phyloP scores from a whole-genome alignment of 2,329 filamentous ascomycete species.

The Beauveria sp. region DNA sequence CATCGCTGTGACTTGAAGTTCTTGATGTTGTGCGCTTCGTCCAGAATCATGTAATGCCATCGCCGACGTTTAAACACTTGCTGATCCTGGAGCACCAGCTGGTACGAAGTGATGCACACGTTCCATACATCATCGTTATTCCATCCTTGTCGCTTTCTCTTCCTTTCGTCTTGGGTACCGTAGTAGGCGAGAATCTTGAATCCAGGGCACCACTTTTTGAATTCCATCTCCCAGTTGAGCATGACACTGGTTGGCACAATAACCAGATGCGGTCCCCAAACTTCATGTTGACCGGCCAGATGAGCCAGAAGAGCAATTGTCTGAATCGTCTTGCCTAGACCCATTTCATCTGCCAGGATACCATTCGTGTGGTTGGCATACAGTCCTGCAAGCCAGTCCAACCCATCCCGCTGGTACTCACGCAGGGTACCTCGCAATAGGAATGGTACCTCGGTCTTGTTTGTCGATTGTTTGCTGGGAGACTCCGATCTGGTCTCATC shows the following conservation, averaged over 20 bases:
- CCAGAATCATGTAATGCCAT: slow-evolving; percentile 98
- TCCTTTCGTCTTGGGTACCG: slow-evolving; percentile 85
- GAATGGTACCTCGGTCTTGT: slow-evolving; percentile 69
- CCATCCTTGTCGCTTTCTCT: slow-evolving; percentile 87
- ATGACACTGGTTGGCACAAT: slow-evolving; percentile 97
- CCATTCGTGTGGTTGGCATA: slow-evolving; percentile 92
- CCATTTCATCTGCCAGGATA: slow-evolving; percentile 97
- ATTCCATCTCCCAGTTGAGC: slow-evolving; percentile 99
- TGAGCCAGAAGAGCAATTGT: slow-evolving; percentile 92
- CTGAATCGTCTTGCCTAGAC: slow-evolving; percentile 95
- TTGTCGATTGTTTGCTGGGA: slow-evolving; percentile 24
- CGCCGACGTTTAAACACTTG: slow-evolving; percentile 84
- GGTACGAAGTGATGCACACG: slow-evolving; percentile 95
- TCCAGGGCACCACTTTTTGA: slow-evolving; percentile 97
- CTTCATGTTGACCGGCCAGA: slow-evolving; percentile 77
- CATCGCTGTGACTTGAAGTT: slow-evolving; percentile 97
- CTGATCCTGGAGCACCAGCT: slow-evolving; percentile 89
- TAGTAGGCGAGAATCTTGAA: slow-evolving; percentile 99
- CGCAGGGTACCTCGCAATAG: slow-evolving; percentile 81
- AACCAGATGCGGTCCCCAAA: slow-evolving; percentile 94
- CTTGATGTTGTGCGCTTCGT: slow-evolving; percentile 99
- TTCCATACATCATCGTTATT: slow-evolving; percentile 91
- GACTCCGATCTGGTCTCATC: slow-evolving; percentile 27
- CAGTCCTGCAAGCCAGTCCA: slow-evolving; percentile 92
- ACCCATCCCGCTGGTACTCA: slow-evolving; percentile 93